Evolutionary conservation across 2,329 filamentous ascomycete species (phyloP).

Genomic region (Boeremia lycopersici): DNA sequence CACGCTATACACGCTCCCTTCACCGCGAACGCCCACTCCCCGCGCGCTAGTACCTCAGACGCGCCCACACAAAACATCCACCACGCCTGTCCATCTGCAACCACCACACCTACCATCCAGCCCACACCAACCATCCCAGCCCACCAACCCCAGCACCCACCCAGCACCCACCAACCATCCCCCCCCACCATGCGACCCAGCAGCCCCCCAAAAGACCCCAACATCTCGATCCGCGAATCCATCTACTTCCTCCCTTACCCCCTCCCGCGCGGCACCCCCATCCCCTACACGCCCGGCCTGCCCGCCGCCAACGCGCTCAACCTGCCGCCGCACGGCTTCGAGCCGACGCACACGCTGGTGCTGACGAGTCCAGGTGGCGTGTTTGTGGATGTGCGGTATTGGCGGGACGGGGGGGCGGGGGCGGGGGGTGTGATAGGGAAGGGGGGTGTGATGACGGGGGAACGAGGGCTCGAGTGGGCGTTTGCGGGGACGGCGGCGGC

Average conservation of each 20-base stretch:
- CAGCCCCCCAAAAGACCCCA: slow-evolving; percentile 16
- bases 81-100: too few relatives aligned
- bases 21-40: too few relatives aligned
- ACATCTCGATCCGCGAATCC: slow-evolving; percentile 63
- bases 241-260: slow-evolving; percentile 63
- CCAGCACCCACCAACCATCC: background rate
- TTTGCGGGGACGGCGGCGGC: slow-evolving; percentile 61
- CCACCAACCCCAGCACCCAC: background rate
- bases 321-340: slow-evolving; percentile 38
- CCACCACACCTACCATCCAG: background rate
- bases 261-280: slow-evolving; percentile 26
- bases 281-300: slow-evolving; percentile 39
- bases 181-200: too few relatives aligned
- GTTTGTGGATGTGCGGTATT: slow-evolving; percentile 68
- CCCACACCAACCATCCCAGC: background rate
- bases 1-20: too few relatives aligned
- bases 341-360: slow-evolving; percentile 69
- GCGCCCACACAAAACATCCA: too few relatives aligned
- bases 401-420: too few relatives aligned
- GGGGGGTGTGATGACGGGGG: slow-evolving; percentile 32
- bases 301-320: slow-evolving; percentile 34
- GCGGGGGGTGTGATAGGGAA: too few relatives aligned
- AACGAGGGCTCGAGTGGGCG: slow-evolving; percentile 72
- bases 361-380: slow-evolving; percentile 63
- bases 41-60: too few relatives aligned